Conservation (phyloP, 176 grass and related monocot genomes). For the Carex cristatella region DNA sequence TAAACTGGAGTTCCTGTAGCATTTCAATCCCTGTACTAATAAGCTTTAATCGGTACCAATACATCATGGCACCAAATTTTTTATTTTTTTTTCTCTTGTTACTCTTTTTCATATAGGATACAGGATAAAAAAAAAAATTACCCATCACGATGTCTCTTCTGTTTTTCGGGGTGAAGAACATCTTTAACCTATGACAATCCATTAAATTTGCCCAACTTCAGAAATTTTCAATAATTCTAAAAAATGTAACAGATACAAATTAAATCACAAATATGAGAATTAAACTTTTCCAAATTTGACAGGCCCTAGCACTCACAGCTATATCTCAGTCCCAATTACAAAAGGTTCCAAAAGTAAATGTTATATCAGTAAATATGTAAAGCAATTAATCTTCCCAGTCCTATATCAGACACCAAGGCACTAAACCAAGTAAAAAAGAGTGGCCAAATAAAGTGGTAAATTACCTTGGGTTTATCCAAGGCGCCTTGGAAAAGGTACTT, state of each 20-base stretch:
- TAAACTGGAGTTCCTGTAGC: not conserved
- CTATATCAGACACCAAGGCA: not conserved
- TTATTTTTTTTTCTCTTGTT: not conserved
- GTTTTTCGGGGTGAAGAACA: slow-evolving; percentile 37
- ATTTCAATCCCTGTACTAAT: not conserved
- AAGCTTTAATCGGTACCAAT: not conserved
- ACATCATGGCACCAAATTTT: not conserved
- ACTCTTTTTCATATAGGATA: not conserved
- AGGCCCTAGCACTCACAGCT: not conserved
- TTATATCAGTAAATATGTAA: not conserved
- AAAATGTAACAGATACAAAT: not conserved
- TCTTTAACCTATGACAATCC: slow-evolving; percentile 47
- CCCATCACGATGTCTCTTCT: slow-evolving; percentile 91
- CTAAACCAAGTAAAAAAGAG: not conserved
- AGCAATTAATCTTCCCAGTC: not conserved
- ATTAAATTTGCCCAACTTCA: slow-evolving; percentile 26
- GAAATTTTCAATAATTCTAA: not conserved
- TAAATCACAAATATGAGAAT: not conserved
- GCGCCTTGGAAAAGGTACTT: slow-evolving; percentile 81
- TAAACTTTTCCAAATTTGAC: not conserved
- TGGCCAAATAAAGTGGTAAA: not conserved
- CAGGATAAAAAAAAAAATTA: slow-evolving; percentile 25
- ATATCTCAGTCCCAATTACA: not conserved
- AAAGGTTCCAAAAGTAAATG: not conserved
- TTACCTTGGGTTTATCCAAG: slow-evolving; percentile 52